These are phyloP conservation scores for Leucogyrophana mollusca DNA, from an alignment of 768 basidiomycete species.

Conservation along the genomic window DNA sequence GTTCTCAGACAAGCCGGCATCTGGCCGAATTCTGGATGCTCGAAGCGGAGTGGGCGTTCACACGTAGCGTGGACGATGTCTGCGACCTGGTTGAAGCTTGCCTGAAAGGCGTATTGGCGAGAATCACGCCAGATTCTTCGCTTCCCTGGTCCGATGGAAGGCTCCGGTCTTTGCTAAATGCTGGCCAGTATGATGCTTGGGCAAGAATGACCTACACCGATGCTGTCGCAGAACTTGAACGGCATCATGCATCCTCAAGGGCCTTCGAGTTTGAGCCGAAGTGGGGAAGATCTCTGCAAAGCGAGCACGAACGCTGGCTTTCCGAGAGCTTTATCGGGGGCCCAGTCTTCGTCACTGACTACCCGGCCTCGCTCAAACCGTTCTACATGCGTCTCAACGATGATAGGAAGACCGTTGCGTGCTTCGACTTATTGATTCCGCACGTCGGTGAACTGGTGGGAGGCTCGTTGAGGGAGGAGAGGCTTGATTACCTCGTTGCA, in stretches of 20 bases:
- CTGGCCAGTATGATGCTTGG: constrained; percentile 51
- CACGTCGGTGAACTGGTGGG: constrained; percentile 87
- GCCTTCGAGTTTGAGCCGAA: constrained; percentile 53
- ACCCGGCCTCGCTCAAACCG: constrained; percentile 80
- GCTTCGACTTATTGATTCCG: constrained; percentile 93
- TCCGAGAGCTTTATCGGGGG: constrained; percentile 65
- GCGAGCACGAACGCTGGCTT: constrained; percentile 93
- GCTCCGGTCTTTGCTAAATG: constrained; percentile 32
- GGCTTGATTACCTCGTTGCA: constrained; percentile 47
- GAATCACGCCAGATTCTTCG: constrained; percentile 31
- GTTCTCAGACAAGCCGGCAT: constrained; percentile 84
- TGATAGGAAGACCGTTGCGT: constrained; percentile 68
- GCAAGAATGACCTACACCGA: constrained; percentile 74
- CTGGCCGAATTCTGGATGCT: constrained; percentile 99
- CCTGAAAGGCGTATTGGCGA: constrained; percentile 42
- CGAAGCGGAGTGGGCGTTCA: constrained; percentile 88
- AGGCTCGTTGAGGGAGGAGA: constrained; percentile 87
- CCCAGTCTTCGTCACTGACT: constrained; percentile 91
- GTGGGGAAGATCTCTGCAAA: constrained; percentile 75
- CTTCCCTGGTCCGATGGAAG: constrained; percentile 36
- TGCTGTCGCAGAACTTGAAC: constrained; percentile 60
- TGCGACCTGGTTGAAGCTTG: constrained; percentile 57
- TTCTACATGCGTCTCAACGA: constrained; percentile 92
- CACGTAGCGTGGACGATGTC: constrained; percentile 43
- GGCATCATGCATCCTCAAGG: constrained; percentile 26